Evolutionary conservation across 2,329 filamentous ascomycete species (phyloP).

Genomic region (Diplodia intermedia): DNA sequence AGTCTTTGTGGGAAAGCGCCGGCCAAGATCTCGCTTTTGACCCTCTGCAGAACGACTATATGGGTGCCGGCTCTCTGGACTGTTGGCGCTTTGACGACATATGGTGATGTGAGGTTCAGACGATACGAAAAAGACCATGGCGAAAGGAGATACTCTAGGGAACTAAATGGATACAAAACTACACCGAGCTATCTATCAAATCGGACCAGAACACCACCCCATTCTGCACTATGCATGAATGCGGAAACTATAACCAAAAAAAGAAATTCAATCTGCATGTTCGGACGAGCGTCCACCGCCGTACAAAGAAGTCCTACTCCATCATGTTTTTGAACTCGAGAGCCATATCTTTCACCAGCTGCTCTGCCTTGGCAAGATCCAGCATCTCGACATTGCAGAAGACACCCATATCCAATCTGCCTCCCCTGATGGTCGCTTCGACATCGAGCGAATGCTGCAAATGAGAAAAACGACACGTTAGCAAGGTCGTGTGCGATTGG

Average conservation of each 20-base stretch:
- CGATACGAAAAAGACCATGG: no score
- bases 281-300: background rate
- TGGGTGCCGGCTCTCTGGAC: background rate
- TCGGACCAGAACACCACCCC: background rate
- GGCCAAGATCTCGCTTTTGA: background rate
- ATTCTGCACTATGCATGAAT: background rate
- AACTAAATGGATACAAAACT: background rate
- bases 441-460: constrained; percentile 61
- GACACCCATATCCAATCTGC: constrained; percentile 60
- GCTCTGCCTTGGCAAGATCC: constrained; percentile 46
- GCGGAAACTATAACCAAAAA: background rate
- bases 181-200: background rate
- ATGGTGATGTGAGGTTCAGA: background rate
- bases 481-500: background rate
- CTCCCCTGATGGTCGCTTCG: constrained; percentile 59
- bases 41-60: constrained; percentile 1
- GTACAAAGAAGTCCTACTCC: background rate
- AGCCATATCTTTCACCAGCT: constrained; percentile 46
- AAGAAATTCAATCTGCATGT: background rate
- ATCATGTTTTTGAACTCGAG: constrained; percentile 2
- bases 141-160: background rate
- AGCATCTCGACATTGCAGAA: constrained; percentile 58
- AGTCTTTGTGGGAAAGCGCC: background rate
- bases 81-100: background rate
- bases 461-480: background rate